Percentiles rank a stretch among this genome's conserved stretches.
phyloP scores from a whole-genome alignment of 306 rosid species.

The Acmispon strigosus region DNA sequence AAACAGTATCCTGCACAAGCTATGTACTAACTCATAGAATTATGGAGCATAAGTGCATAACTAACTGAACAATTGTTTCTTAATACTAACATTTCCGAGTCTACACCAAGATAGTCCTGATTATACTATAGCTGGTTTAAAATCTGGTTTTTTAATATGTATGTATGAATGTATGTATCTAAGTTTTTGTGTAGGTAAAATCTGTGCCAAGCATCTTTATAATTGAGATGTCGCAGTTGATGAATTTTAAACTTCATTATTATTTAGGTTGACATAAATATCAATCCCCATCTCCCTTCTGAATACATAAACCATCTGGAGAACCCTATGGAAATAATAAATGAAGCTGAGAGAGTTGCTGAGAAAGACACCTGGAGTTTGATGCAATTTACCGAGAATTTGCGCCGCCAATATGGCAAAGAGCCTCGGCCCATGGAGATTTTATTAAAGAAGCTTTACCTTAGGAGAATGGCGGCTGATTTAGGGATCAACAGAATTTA shows the following conservation, averaged over 20 bases:
- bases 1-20: no score
- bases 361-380: slow-evolving; percentile 77
- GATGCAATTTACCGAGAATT: slow-evolving; percentile 82
- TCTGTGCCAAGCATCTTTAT: neutral
- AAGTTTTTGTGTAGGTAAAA: neutral
- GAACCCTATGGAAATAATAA: slow-evolving; percentile 82
- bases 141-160: neutral
- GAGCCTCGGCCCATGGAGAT: slow-evolving; percentile 88
- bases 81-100: neutral
- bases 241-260: slow-evolving; percentile 1
- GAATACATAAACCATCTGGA: slow-evolving; percentile 86
- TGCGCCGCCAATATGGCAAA: slow-evolving; percentile 83
- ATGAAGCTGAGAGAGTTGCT: slow-evolving; percentile 81
- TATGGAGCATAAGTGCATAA: neutral
- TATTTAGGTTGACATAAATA: slow-evolving; percentile 64
- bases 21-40: neutral
- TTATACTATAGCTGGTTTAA: neutral
- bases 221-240: neutral
- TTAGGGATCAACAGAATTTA: slow-evolving; percentile 67
- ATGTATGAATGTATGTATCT: neutral
- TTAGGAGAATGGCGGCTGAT: slow-evolving; percentile 96
- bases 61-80: neutral
- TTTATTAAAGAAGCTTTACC: slow-evolving; percentile 72
- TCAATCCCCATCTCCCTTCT: slow-evolving; percentile 81
- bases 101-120: neutral